phyloP scores from a whole-genome alignment of 208 protist species.

The Zelonia costaricensis region DNA sequence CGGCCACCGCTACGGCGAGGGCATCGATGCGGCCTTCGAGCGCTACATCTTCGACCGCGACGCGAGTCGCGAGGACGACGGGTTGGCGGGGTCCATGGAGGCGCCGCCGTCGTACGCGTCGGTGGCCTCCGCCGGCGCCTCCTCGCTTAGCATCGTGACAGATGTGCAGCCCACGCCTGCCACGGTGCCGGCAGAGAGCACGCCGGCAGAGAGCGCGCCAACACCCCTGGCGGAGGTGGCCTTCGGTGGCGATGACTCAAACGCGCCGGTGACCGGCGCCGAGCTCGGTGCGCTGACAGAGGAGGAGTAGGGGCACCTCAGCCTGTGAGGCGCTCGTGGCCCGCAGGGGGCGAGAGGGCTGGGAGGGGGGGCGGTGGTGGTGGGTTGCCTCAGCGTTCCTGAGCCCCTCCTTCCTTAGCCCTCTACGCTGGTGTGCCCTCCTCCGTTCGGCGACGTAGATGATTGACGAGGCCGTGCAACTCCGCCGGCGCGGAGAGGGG shows the following conservation, averaged over 20 bases:
- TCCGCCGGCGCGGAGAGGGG: too few relatives aligned
- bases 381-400: neutral
- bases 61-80: conserved; percentile 1
- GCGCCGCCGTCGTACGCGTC: neutral
- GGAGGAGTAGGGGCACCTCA: conserved; percentile 1
- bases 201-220: neutral
- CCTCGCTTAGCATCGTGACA: neutral
- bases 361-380: neutral
- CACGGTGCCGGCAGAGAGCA: neutral
- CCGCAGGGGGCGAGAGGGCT: neutral
- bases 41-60: conserved; percentile 59
- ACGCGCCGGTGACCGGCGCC: conserved; percentile 6
- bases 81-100: too few relatives aligned
- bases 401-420: too few relatives aligned
- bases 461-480: too few relatives aligned
- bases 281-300: conserved; percentile 18
- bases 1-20: conserved; percentile 36
- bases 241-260: conserved; percentile 26
- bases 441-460: too few relatives aligned
- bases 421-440: too few relatives aligned
- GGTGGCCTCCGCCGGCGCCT: too few relatives aligned
- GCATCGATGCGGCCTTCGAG: conserved; percentile 52
- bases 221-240: conserved; percentile 16
- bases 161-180: conserved; percentile 2
- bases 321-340: neutral